These are phyloP conservation scores for Codiaeum variegatum DNA, from an alignment of 441 rosid genomes.

Conservation along the genomic window DNA sequence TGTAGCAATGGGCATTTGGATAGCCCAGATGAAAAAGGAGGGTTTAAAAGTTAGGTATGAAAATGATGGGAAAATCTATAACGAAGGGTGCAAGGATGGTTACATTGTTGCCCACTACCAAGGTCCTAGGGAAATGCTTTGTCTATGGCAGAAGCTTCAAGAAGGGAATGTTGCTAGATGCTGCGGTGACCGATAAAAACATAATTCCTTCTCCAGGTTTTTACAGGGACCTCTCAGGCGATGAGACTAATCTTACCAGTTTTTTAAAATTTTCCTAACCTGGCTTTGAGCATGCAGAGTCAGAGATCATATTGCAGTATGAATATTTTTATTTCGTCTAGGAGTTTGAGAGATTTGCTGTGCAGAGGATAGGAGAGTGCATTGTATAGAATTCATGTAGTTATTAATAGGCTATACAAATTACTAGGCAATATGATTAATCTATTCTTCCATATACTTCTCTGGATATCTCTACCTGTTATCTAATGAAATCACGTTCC, in stretches of 20 bases:
- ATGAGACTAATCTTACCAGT: conserved; percentile 6
- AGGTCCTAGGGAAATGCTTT: conserved; percentile 81
- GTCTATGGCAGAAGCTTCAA: conserved; percentile 89
- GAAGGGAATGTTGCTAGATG: conserved; percentile 65
- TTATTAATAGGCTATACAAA: not conserved
- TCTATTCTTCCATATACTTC: not conserved
- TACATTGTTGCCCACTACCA: conserved; percentile 91
- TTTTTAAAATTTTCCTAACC: conserved; percentile 15
- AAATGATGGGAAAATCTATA: conserved; percentile 62
- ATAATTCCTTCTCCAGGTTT: not conserved
- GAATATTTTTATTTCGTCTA: not conserved
- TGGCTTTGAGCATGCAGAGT: conserved; percentile 5
- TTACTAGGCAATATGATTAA: not conserved
- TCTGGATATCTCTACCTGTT: not conserved
- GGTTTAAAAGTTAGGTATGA: conserved; percentile 65
- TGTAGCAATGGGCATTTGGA: conserved; percentile 98
- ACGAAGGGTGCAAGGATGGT: conserved; percentile 79
- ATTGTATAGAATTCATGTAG: conserved; percentile 16
- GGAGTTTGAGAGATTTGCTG: not conserved
- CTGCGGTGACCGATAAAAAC: conserved; percentile 51
- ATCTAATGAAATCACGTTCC: not conserved
- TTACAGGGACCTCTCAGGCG: not conserved
- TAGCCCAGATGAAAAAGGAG: conserved; percentile 55
- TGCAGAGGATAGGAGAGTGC: not conserved
- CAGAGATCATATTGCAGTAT: not conserved